Evolutionary conservation across 1,139 yeast species (phyloP).

Genomic region (Geotrichum histeridarum): DNA sequence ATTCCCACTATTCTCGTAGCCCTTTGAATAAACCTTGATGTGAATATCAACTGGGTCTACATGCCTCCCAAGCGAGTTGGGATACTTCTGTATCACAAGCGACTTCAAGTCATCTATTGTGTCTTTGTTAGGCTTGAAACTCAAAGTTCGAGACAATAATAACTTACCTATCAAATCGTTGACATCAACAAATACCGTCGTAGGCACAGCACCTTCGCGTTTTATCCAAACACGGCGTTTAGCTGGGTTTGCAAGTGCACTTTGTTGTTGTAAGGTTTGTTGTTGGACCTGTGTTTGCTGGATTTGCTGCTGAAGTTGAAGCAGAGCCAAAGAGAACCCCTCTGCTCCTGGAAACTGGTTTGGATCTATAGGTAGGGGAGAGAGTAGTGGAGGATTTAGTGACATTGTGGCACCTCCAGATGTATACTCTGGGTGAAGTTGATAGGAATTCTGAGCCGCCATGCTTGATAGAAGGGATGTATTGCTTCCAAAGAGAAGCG

Average conservation of each 20-base stretch:
- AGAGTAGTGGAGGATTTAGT: background rate
- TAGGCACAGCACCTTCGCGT: constrained; percentile 55
- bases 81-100: constrained; percentile 56
- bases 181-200: constrained; percentile 55
- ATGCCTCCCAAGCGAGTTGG: constrained; percentile 57
- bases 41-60: constrained; percentile 67
- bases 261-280: background rate
- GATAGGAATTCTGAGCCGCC: no score
- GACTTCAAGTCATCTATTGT: constrained; percentile 60
- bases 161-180: constrained; percentile 35
- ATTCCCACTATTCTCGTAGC: background rate
- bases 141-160: constrained; percentile 30
- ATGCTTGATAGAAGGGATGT: no score
- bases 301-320: constrained; percentile 4
- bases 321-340: constrained; percentile 2
- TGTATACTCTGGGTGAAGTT: background rate
- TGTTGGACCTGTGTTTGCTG: background rate
- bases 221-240: constrained; percentile 59
- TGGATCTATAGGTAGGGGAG: background rate
- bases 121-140: background rate
- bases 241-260: background rate
- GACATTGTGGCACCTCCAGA: background rate
- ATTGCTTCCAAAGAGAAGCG: no score
- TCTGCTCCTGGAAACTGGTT: background rate
- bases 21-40: background rate